Conservation (phyloP, 148 eudicot species). For the Pharnaceum exiguum region DNA sequence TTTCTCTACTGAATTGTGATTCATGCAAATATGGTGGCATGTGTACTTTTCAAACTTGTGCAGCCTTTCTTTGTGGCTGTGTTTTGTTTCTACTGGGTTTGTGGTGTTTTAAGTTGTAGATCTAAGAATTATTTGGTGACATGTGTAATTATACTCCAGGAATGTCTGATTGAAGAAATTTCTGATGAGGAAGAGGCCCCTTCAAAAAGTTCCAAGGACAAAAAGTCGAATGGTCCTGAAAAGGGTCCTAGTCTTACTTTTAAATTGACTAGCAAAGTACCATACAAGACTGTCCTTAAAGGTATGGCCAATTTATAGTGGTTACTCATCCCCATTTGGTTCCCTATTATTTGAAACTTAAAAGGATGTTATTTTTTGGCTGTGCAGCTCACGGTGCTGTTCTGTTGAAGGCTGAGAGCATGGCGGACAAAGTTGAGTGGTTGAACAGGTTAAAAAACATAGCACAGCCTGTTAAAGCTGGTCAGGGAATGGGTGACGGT, state of each 20-base stretch:
- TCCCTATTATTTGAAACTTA: neutral
- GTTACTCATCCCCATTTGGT: neutral
- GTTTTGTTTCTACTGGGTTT: too few relatives aligned
- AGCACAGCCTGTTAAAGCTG: constrained; percentile 58
- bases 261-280: constrained; percentile 86
- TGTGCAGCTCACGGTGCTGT: constrained; percentile 92
- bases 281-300: constrained; percentile 93
- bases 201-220: constrained; percentile 83
- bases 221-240: constrained; percentile 87
- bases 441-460: constrained; percentile 66
- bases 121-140: too few relatives aligned
- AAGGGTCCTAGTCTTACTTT: constrained; percentile 67
- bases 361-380: constrained; percentile 16
- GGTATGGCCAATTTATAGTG: constrained; percentile 32
- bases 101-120: too few relatives aligned
- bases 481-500: constrained; percentile 61
- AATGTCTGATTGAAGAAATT: constrained; percentile 85
- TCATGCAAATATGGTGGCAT: too few relatives aligned
- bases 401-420: constrained; percentile 86
- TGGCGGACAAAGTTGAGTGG: constrained; percentile 85
- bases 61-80: too few relatives aligned
- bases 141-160: constrained; percentile 37
- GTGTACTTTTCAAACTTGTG: too few relatives aligned
- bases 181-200: constrained; percentile 84
- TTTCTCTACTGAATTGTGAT: too few relatives aligned